Base-by-base conservation (phyloP, 495 filamentous ascomycete genomes). In the Penicillium bovifimosum region DNA sequence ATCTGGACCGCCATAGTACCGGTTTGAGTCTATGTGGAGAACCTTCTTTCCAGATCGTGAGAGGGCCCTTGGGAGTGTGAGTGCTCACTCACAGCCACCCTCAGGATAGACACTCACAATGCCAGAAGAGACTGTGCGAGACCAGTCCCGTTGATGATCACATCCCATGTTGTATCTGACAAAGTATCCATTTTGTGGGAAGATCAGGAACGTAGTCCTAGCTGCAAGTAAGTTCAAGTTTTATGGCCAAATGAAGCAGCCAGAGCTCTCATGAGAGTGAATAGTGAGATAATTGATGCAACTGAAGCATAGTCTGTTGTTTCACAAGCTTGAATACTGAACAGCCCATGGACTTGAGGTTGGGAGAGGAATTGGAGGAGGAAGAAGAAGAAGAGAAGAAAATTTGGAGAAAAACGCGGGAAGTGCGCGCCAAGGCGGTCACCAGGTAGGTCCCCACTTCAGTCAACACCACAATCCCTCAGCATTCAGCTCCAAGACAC, bases 1-100 rank as follows among this genome's bases (percentile, higher is more conserved):
- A 57, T 96, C 91, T 8, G 80, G 51, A 33, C 86, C 85, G 54
- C 93, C 93, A 70, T 98, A 98, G 71, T 87, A 95, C 52, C 80
- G 73, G 66, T 96, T 93, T 39, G 77, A 76, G 61, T 98, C 93
- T 66, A 96, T 69, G 61, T 98, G 95, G 31, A 97, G 82, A 46
- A 98, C 81, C 53, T 88, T 91, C 75, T 95, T 96, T 58, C 83
- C 83, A 29, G 91, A 93, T 58, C 95, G 85, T 51, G 91, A 95
- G 53, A 97, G 82, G 50, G 93, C 87, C 78, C 92, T 96, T 48
- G 62, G 33, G 40, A 58, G 35, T 69, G 70, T 80, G 83, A 63
- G 60, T 79, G 85, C 78, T 84, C 79, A 43, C 49, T 38, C 20
- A 50, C 40, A 56, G 62, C 63, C 35, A 54, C 39, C 50, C 27